Evolutionary conservation across 352 stramenopile species (phyloP), one percentile per base, ranked within the genome.

Genomic region (Phytophthora sansomeana): DNA sequence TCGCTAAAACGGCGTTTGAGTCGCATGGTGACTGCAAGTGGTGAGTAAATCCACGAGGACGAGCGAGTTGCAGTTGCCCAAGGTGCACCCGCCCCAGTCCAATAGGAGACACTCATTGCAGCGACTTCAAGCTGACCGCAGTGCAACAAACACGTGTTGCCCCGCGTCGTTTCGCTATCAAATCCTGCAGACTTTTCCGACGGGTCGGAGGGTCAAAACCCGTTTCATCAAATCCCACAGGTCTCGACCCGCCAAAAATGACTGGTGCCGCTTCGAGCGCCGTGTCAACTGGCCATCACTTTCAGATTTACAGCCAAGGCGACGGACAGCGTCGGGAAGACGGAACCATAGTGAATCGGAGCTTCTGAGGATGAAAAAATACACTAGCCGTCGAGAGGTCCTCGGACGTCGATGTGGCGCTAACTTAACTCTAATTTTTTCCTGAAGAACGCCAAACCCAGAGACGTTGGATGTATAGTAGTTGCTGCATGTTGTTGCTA

Each of bases 341-440:
- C 21, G 24, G 16, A 26, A 41, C 26, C n/a, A 8, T 42, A 33
- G 5, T 9, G 5, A 24, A 46, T 51, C 24, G 24, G 17, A 46
- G 74, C 61, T 74, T 89, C 82, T 86, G 61, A 85, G 77, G 82
- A 91, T 86, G 82, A 91, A 75, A 86, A 91, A 87, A 78, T 77
- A 83, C 78, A 83, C 67, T 79, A 83, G 74, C 56, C 19, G 77
- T 74, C 51, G 62, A 85, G 71, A 69, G 24, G 38, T 64, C 52
- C 11, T 72, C 48, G 51, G 67, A 63, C 51, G 56, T 78, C 55
- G 55, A 63, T 83, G 80, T 79, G 68, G 67, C 75, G 73, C 72
- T 78, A 85, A 80, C 63, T 75, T 66, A 77, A 90, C 83, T 91
- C 83, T 91, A 91, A 91, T 91, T 91, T 91, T 91, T 91, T 91